A percentile compares a stretch with the other conserved stretches of the same genome.
These are phyloP conservation scores for Globisporangium recalcitrans DNA, from an alignment of 352 stramenopile species.

Conservation along the genomic window DNA sequence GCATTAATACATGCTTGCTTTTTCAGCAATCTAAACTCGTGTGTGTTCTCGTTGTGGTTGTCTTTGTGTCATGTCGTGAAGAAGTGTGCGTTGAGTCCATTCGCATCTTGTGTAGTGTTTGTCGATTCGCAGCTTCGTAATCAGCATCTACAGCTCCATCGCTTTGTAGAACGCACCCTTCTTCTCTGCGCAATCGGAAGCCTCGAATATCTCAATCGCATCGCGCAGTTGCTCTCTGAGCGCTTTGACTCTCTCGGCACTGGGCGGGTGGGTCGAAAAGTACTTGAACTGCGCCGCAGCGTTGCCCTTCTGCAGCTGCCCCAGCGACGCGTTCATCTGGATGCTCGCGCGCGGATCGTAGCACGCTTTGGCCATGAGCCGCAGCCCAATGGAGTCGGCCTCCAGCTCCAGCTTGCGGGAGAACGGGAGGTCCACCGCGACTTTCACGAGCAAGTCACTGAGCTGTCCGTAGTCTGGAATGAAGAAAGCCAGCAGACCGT, in stretches of 20 bases:
- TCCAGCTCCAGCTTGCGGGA: slow-evolving; percentile 53
- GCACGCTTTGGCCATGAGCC: slow-evolving; percentile 54
- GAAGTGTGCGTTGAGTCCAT: too few species aligned
- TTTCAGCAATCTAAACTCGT: slow-evolving; percentile 1
- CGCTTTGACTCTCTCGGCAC: slow-evolving; percentile 47
- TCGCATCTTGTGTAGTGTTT: not conserved
- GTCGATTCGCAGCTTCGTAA: too few species aligned
- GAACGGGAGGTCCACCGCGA: slow-evolving; percentile 50
- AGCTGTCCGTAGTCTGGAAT: slow-evolving; percentile 50
- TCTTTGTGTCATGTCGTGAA: not conserved
- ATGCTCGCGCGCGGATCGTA: slow-evolving; percentile 53
- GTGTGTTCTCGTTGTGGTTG: not conserved
- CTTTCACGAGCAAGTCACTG: slow-evolving; percentile 48
- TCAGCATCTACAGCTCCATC: not conserved
- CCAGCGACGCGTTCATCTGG: slow-evolving; percentile 42
- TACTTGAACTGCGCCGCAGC: slow-evolving; percentile 45
- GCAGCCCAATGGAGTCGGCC: slow-evolving; percentile 46
- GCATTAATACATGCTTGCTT: not conserved
- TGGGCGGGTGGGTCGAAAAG: slow-evolving; percentile 70
- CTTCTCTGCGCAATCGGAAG: slow-evolving; percentile 28
- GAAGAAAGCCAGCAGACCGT: slow-evolving; percentile 44
- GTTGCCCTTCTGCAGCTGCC: slow-evolving; percentile 23
- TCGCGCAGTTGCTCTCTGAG: slow-evolving; percentile 35
- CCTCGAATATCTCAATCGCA: slow-evolving; percentile 41
- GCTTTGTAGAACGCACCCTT: slow-evolving; percentile 29